Evolutionary conservation across 441 rosid species (phyloP).

Genomic region (Populus hybrid): DNA sequence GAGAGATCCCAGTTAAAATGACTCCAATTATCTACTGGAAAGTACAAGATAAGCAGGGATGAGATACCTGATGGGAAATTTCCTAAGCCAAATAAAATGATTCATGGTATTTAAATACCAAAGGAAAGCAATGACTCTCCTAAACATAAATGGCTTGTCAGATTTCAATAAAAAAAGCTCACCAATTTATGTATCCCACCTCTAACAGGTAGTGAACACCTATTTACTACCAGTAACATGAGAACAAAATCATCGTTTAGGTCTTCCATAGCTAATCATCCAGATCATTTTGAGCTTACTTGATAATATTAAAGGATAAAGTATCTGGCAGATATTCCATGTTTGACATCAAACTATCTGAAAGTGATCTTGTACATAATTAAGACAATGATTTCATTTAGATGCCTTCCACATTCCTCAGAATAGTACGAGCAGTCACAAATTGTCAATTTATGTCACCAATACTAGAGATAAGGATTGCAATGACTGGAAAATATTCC

Average conservation of each 20-base stretch:
- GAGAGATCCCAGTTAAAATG: background rate
- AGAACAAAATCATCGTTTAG: background rate
- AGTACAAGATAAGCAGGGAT: constrained; percentile 1
- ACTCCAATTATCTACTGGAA: background rate
- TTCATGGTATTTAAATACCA: background rate
- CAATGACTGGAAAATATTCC: background rate
- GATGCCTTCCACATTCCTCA: too few relatives aligned
- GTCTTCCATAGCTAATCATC: background rate
- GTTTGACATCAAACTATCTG: background rate
- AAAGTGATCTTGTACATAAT: background rate
- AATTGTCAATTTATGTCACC: background rate
- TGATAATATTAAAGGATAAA: background rate
- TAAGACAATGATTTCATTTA: background rate
- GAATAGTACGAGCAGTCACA: too few relatives aligned
- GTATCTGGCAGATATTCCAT: background rate
- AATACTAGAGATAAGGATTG: background rate
- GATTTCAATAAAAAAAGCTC: background rate
- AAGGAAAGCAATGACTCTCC: background rate
- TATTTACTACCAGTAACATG: background rate
- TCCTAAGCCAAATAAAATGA: background rate
- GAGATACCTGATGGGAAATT: background rate
- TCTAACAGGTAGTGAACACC: background rate
- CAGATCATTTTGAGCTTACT: background rate
- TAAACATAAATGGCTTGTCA: background rate
- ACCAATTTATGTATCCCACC: background rate